Evolutionary conservation across 2,329 filamentous ascomycete species (phyloP), one percentile per base, ranked within the genome.

Genomic region (Tolypocladium album): DNA sequence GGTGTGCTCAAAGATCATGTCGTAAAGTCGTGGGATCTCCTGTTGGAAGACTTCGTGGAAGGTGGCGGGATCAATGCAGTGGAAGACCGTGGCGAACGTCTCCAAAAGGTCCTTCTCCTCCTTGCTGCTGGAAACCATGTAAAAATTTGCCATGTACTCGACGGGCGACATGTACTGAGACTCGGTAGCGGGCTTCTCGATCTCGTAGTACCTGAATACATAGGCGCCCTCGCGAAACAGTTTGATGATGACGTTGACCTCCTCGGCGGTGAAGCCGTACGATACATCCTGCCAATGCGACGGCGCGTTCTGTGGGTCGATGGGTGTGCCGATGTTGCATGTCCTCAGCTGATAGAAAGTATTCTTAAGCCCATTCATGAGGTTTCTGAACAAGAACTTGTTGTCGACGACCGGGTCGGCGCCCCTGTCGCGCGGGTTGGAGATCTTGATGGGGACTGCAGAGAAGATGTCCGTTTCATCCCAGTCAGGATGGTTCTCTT

Each of bases 31-130:
- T 43, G 93, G 93, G 62, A 99, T 97, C 76, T 97, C 94, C 62
- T 92, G 90, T 71, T 96, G 90, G 72, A 99, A 99, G 47, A 99
- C 92, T 76, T 99, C 94, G 68, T 99, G 92, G 71, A 99, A 99
- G 0, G 93, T 97, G 13, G 95, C 94, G 2, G 94, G 94, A 70
- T 99, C 94, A 64, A 99, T 94, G 74, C 93, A 95, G 71, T 99
- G 94, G 71, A 99, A 99, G 36, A 99, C 92, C 0, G 94, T 97
- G 2, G 93, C 94, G 72, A 99, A 99, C 2, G 91, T 96, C 77
- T 99, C 95, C 8, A 99, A 81, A 11, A 99, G 81, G 59, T 99
- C 94, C 72, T 99, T 99, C 74, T 99, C 95, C 70, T 99, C 95
- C 68, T 96, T 95, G 62, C 86, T 89, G 71, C 91, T 96, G 0